Conservation (phyloP, 2,329 filamentous ascomycete genomes). For the Pseudogymnoascus sp. region DNA sequence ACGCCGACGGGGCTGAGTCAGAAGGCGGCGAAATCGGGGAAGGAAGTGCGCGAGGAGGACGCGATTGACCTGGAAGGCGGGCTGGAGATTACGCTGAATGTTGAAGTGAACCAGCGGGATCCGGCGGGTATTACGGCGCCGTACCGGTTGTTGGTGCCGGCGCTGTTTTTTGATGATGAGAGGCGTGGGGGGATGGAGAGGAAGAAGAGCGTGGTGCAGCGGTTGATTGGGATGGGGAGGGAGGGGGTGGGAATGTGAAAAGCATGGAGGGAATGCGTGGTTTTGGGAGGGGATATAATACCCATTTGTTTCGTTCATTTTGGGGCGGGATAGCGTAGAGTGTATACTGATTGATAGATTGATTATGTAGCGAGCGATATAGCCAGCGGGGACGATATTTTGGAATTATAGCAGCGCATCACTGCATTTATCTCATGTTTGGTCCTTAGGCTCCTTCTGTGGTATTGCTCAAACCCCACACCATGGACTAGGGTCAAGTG, state of each 20-base stretch:
- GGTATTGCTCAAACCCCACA: background rate
- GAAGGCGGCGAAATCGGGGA: constrained; percentile 51
- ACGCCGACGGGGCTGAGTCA: constrained; percentile 61
- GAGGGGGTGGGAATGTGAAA: background rate
- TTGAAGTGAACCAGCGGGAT: constrained; percentile 80
- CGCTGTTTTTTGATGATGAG: background rate
- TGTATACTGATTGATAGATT: constrained; percentile 4
- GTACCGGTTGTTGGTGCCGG: constrained; percentile 78
- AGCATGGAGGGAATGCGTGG: background rate
- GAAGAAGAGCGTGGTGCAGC: constrained; percentile 4
- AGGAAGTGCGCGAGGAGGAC: constrained; percentile 33
- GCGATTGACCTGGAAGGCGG: constrained; percentile 74
- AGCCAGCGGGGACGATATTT: background rate
- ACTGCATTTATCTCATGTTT: background rate
- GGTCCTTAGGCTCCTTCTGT: background rate
- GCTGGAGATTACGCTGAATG: constrained; percentile 79
- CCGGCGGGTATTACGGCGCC: constrained; percentile 81
- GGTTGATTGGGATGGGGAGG: background rate
- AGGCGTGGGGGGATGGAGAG: background rate
- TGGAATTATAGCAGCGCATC: background rate
- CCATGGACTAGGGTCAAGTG: background rate
- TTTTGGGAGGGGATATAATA: constrained; percentile 5
- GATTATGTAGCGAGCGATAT: constrained; percentile 2
- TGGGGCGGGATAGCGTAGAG: constrained; percentile 5
- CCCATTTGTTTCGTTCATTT: constrained; percentile 3